phyloP scores from a whole-genome alignment of 306 rosid genomes.

The Cucumis melo region DNA sequence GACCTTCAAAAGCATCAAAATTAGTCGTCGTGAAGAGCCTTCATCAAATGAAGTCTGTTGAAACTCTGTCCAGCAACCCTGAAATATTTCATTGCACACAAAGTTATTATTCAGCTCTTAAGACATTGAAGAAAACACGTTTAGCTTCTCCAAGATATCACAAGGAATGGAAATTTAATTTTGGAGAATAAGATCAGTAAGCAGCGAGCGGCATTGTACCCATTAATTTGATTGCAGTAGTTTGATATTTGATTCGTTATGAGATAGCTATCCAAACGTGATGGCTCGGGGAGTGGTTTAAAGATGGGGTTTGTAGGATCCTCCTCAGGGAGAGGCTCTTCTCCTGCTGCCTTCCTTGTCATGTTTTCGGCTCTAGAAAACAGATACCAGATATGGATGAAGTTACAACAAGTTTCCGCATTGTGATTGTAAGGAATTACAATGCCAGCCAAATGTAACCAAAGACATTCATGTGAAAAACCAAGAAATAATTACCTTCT shows the following conservation, averaged over 20 bases:
- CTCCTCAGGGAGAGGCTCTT: slow-evolving; percentile 89
- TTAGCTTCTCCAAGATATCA: not conserved
- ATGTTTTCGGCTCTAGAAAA: slow-evolving; percentile 62
- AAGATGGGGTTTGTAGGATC: slow-evolving; percentile 83
- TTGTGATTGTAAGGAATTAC: not conserved
- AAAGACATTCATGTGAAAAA: not conserved
- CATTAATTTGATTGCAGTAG: slow-evolving; percentile 96
- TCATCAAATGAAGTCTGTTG: slow-evolving; percentile 7
- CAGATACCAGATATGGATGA: not conserved
- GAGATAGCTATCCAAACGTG: slow-evolving; percentile 91
- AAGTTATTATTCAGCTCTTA: not conserved
- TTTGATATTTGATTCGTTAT: slow-evolving; percentile 83
- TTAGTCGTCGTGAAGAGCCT: slow-evolving; percentile 3
- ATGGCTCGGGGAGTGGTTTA: slow-evolving; percentile 81
- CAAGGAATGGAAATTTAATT: not conserved
- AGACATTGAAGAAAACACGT: not conserved
- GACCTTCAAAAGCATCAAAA: not conserved
- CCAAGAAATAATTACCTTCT: slow-evolving; percentile 52
- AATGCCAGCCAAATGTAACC: not conserved
- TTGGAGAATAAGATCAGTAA: not conserved
- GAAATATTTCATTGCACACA: not conserved
- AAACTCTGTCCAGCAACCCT: slow-evolving; percentile 13
- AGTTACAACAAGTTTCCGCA: not conserved
- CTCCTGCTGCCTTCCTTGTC: slow-evolving; percentile 68
- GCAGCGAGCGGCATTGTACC: slow-evolving; percentile 29